Conservation (phyloP, 2,329 filamentous ascomycete genomes). For the Helicocarpus griseus region DNA sequence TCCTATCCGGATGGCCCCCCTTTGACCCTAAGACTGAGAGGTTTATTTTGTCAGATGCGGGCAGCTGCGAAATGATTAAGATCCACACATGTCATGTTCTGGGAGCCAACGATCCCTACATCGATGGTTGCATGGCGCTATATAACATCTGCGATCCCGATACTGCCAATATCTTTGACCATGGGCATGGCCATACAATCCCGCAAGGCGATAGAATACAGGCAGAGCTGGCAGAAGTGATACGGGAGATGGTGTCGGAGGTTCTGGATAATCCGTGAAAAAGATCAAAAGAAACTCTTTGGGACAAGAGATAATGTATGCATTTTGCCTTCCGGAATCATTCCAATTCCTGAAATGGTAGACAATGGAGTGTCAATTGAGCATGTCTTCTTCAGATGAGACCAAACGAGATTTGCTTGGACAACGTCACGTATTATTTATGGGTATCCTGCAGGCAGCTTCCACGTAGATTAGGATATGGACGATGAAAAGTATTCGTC, state of each 20-base stretch:
- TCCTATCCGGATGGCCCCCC: slow-evolving; percentile 5
- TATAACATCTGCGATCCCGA: slow-evolving; percentile 37
- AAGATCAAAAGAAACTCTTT: no score
- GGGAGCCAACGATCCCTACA: slow-evolving; percentile 32
- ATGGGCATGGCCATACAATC: slow-evolving; percentile 35
- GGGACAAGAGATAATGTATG: no score
- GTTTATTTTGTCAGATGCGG: slow-evolving; percentile 13
- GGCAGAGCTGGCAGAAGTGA: slow-evolving; percentile 22
- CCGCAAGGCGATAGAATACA: slow-evolving; percentile 27
- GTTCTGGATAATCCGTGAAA: background rate
- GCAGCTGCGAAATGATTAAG: slow-evolving; percentile 13
- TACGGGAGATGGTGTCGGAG: slow-evolving; percentile 9
- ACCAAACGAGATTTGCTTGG: no score
- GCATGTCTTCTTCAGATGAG: no score
- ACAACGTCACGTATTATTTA: no score
- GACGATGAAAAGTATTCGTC: no score
- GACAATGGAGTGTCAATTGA: no score
- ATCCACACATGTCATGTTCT: slow-evolving; percentile 22
- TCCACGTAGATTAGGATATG: no score
- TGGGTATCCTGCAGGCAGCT: no score
- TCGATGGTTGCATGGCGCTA: slow-evolving; percentile 30
- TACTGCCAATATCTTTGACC: slow-evolving; percentile 34
- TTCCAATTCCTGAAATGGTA: no score
- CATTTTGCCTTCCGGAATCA: no score
- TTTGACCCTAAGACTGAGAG: slow-evolving; percentile 4